Evolutionary conservation across 768 basidiomycete genomes (phyloP), one percentile per base, ranked within the genome.

Genomic region (Leucosporidium scottii): DNA sequence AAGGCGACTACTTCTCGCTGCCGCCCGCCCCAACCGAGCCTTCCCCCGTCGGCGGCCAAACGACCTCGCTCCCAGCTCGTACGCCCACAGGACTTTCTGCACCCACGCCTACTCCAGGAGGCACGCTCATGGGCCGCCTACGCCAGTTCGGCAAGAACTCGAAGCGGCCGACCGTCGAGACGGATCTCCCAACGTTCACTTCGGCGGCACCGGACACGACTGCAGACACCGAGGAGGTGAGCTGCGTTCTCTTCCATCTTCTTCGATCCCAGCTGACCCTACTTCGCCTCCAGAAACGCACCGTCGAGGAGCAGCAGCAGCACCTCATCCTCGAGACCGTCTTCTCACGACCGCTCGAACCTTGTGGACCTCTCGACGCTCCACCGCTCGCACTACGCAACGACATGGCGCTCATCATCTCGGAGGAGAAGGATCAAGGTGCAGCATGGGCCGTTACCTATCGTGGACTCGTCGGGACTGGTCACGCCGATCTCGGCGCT

Each of bases 381-480:
- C 94, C 94, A 0, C 81, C 82, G 0, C 78, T 90, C 30, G 67
- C 78, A 15, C 82, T 89, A 48, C 85, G 87, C 1, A 77, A 82
- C 0, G 80, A 84, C 62, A 86, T 87, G 53, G 81, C 83, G 0
- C 76, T 98, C 36, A 79, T 89, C 67, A 87, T 99, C 55, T 86
- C 89, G 2, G 91, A 94, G 75, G 93, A 94, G 76, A 75, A 77
- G 0, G 74, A 77, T 50, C 79, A 79, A 57, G 78, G 80, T 6
- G 87, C 87, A 31, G 81, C 81, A 1, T 93, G 88, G 85, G 83
- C 82, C 3, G 86, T 84, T 3, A 79, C 91, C 1, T 97, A 93
- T 75, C 82, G 90, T 44, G 86, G 90, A 3, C 83, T 83, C 31
- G 85, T 88, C 3, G 81, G 82, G 1, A 82, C 81, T 44, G 83